These are phyloP conservation scores for Spiromastix sp. DNA, from an alignment of 2,329 filamentous ascomycete species.

Conservation along the genomic window DNA sequence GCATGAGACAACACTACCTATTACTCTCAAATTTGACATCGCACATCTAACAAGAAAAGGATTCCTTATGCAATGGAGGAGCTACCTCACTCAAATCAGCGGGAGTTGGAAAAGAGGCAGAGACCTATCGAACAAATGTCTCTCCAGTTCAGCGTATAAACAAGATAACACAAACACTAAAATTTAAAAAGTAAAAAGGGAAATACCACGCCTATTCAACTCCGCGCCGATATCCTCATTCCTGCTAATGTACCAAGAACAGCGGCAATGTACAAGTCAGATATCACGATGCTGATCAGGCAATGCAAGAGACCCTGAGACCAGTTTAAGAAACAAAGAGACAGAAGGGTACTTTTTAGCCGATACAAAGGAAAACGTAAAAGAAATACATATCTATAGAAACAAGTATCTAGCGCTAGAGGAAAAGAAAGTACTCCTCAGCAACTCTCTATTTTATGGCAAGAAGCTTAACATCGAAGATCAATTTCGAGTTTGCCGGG, in stretches of 20 bases:
- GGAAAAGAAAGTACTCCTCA: constrained; percentile 1
- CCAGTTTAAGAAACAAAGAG: too few relatives aligned
- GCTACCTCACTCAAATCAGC: too few relatives aligned
- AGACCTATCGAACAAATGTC: too few relatives aligned
- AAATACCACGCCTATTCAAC: constrained; percentile 5
- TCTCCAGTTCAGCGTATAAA: too few relatives aligned
- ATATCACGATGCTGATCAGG: constrained; percentile 20
- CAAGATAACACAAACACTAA: background rate
- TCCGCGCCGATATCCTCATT: constrained; percentile 24
- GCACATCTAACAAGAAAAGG: too few relatives aligned
- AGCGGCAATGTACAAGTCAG: constrained; percentile 24
- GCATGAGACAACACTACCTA: too few relatives aligned
- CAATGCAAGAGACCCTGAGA: too few relatives aligned
- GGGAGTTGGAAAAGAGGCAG: too few relatives aligned
- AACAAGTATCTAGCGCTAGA: background rate
- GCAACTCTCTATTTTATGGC: constrained; percentile 70
- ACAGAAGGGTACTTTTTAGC: too few relatives aligned
- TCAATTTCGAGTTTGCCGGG: constrained; percentile 78
- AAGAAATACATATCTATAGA: background rate
- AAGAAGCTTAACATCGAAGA: constrained; percentile 83
- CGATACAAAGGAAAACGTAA: constrained; percentile 13
- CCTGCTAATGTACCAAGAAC: constrained; percentile 20
- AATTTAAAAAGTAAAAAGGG: background rate
- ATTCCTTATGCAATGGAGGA: too few relatives aligned
- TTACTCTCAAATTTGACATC: too few relatives aligned